phyloP scores from a whole-genome alignment of 2,329 filamentous ascomycete species.

The Talaromyces sp. region DNA sequence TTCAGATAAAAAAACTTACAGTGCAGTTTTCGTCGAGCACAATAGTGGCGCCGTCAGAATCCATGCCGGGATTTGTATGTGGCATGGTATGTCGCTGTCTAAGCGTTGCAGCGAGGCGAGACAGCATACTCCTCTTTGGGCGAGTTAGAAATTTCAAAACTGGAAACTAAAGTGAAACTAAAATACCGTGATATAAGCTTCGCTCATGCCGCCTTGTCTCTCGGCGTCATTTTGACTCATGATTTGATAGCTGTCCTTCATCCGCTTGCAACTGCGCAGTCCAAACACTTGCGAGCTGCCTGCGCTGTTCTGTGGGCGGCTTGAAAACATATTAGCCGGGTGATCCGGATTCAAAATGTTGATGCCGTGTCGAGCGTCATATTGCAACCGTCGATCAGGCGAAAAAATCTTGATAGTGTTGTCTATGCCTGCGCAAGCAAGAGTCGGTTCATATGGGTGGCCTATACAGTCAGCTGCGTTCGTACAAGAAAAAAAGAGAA shows the following conservation, averaged over 20 bases:
- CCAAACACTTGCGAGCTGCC: conserved; percentile 32
- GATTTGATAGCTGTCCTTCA: conserved; percentile 59
- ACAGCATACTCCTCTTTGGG: conserved; percentile 43
- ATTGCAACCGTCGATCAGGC: conserved; percentile 54
- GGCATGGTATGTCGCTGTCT: conserved; percentile 32
- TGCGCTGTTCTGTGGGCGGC: conserved; percentile 15
- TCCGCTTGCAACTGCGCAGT: conserved; percentile 53
- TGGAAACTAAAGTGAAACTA: neutral
- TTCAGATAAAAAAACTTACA: conserved; percentile 24
- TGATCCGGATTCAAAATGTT: conserved; percentile 52
- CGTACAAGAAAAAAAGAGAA: neutral
- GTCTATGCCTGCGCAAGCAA: conserved; percentile 64
- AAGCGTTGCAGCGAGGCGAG: conserved; percentile 39
- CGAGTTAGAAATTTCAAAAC: conserved; percentile 7
- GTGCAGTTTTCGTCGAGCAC: conserved; percentile 43
- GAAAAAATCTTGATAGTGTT: conserved; percentile 67
- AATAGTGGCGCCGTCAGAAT: conserved; percentile 28
- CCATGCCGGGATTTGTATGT: conserved; percentile 20
- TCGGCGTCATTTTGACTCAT: conserved; percentile 59
- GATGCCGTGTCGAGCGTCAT: conserved; percentile 52
- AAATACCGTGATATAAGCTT: conserved; percentile 54
- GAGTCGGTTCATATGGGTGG: conserved; percentile 63
- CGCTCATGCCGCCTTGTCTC: conserved; percentile 53
- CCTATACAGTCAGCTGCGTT: conserved; percentile 30
- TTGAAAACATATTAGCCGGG: conserved; percentile 30